Conservation (phyloP, 1,284 basidiomycete species). For the Apiotrichum sp. region DNA sequence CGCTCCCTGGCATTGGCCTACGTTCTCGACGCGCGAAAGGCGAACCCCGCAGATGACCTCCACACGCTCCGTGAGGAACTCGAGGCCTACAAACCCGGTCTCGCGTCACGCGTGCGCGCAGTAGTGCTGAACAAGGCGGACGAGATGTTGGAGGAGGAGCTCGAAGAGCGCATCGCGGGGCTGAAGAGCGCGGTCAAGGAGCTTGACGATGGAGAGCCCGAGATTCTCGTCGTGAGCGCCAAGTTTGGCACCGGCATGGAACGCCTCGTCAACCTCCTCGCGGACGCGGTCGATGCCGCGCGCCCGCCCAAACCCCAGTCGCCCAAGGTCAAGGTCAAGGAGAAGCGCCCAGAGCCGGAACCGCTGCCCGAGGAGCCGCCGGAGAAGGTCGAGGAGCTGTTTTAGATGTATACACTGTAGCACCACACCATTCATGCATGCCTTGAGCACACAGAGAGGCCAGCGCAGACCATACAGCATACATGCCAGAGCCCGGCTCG, state of each 20-base stretch:
- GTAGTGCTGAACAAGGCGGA: conserved; percentile 96
- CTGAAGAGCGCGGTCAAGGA: conserved; percentile 35
- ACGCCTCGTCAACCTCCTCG: conserved; percentile 60
- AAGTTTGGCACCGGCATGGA: conserved; percentile 72
- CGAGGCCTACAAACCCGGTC: conserved; percentile 73
- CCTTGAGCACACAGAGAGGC: too few relatives aligned
- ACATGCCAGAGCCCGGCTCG: too few relatives aligned
- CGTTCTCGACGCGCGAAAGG: conserved; percentile 75
- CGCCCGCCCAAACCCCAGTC: conserved; percentile 8
- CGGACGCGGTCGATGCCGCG: conserved; percentile 60
- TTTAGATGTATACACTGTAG: conserved; percentile 2
- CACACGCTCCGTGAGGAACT: conserved; percentile 67
- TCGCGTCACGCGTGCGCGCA: conserved; percentile 69
- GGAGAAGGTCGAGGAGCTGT: conserved; percentile 4
- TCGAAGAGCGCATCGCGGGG: conserved; percentile 46
- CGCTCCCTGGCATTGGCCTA: conserved; percentile 83
- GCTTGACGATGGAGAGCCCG: conserved; percentile 40
- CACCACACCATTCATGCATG: not conserved
- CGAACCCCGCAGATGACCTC: conserved; percentile 70
- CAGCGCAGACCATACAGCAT: too few relatives aligned
- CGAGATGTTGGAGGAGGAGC: conserved; percentile 52
- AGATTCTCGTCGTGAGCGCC: conserved; percentile 70
- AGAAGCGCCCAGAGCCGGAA: not conserved
- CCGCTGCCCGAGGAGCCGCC: not conserved
- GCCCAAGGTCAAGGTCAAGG: conserved; percentile 1